These are phyloP conservation scores for Coelastrella sp. DNA, from an alignment of 139 green algal species.

Conservation along the genomic window DNA sequence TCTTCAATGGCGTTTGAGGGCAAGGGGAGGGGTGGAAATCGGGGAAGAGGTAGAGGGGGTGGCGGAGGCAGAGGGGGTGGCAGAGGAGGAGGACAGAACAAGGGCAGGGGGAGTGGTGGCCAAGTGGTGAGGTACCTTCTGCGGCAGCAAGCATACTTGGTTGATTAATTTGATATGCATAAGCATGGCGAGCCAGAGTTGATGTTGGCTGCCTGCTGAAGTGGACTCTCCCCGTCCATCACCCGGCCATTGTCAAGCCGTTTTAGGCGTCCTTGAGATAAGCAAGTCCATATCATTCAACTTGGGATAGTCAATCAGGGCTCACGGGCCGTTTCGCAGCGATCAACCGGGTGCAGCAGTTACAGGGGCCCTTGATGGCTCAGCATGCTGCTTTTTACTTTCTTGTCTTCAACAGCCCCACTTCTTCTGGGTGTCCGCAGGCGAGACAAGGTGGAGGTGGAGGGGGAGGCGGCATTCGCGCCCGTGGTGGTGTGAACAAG, in stretches of 20 bases:
- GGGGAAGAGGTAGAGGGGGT: background rate
- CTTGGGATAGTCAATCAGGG: too few species aligned
- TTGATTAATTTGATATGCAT: background rate
- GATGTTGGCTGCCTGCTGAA: background rate
- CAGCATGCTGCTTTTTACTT: too few species aligned
- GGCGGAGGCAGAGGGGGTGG: background rate
- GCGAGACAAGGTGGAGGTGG: constrained; percentile 17
- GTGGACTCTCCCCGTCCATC: too few species aligned
- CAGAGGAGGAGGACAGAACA: background rate
- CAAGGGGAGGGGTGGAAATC: background rate
- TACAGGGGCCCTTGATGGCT: too few species aligned
- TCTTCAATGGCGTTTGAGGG: background rate
- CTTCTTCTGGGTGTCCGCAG: background rate
- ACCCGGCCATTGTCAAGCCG: too few species aligned
- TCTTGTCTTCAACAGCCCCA: too few species aligned
- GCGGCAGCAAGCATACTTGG: background rate
- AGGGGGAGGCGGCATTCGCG: background rate
- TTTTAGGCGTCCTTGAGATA: too few species aligned
- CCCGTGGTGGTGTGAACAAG: constrained; percentile 20
- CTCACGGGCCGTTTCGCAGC: too few species aligned
- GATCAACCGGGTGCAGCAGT: too few species aligned
- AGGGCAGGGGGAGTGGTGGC: constrained; percentile 4
- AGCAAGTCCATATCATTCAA: too few species aligned
- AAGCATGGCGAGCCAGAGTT: background rate
- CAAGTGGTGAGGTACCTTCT: constrained; percentile 14